Conservation (phyloP, 1,284 basidiomycete genomes). For the Wallemia mellicola region DNA sequence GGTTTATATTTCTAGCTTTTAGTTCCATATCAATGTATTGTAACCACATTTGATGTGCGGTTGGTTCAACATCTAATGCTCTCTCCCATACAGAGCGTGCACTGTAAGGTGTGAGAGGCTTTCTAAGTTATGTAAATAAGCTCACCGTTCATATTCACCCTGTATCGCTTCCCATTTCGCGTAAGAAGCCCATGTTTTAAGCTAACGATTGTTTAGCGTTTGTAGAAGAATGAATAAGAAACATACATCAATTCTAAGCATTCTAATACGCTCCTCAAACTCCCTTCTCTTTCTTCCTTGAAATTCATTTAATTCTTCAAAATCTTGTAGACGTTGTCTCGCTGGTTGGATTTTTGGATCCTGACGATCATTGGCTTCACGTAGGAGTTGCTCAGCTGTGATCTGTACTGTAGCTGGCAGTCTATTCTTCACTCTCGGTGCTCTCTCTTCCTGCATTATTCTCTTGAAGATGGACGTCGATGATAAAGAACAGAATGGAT, state of each 20-base stretch:
- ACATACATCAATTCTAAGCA: slow-evolving; percentile 59
- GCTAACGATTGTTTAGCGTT: slow-evolving; percentile 6
- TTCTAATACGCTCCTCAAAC: slow-evolving; percentile 78
- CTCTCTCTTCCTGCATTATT: slow-evolving; percentile 5
- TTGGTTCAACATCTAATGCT: slow-evolving; percentile 76
- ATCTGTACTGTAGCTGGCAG: slow-evolving; percentile 84
- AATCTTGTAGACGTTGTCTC: slow-evolving; percentile 83
- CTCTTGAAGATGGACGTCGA: neutral
- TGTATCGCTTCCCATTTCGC: slow-evolving; percentile 62
- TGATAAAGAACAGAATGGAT: neutral
- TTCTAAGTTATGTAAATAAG: too few relatives aligned
- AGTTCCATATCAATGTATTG: slow-evolving; percentile 96
- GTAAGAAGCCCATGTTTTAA: slow-evolving; percentile 28
- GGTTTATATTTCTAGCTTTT: slow-evolving; percentile 84
- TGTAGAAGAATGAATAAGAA: slow-evolving; percentile 8
- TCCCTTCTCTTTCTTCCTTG: slow-evolving; percentile 79
- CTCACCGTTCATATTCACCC: slow-evolving; percentile 77
- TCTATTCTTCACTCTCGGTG: slow-evolving; percentile 58
- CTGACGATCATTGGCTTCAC: slow-evolving; percentile 84
- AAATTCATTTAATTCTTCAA: slow-evolving; percentile 89
- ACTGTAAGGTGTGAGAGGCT: too few relatives aligned
- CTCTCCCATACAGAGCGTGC: slow-evolving; percentile 82
- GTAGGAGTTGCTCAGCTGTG: slow-evolving; percentile 84
- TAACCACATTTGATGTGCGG: slow-evolving; percentile 70
- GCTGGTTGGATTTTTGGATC: slow-evolving; percentile 68